Base-by-base conservation (phyloP, 345 rosid species). In the Lumnitzera littorea region DNA sequence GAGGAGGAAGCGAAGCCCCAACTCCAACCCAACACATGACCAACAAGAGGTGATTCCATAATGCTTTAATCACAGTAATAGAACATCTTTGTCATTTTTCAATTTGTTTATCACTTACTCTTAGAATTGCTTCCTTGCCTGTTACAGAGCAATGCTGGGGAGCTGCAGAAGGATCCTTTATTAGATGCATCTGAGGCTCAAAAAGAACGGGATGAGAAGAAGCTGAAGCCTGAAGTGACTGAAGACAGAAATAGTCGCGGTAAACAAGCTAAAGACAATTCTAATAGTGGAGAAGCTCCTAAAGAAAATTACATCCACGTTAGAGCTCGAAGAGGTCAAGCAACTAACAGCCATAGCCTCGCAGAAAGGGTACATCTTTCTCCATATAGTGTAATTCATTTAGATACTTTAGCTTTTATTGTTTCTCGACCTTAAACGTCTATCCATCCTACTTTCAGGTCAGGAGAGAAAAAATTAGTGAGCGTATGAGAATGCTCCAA, bases 391-490 rank as follows among this genome's bases (percentile, higher is more conserved):
- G 46, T 23, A 11, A 24, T 17, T 51, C 41, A 50, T 23, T 36
- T 43, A 27, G 27, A 56, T n/a, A 24, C 24, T 27, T 63, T 46
- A 15, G 17, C 48, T 62, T 61, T 24, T 57, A 25, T 48, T 53
- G 10, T 52, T 48, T 60, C 15, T 36, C 9, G 7, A 36, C n/a
- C 7, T 15, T 50, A 9, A 25, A 48, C 24, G 24, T 60, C 13
- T 27, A 23, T 43, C 12, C 13, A 17, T 57, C 58, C 14, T 64
- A 27, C 55, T 57, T 75, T 62, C 75, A 92, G 98, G 91, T 92
- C 72, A 85, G 98, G 76, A 82, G 98, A 71, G 98, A 89, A 72
- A 92, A 92, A 78, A 92, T 92, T 48, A 89, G 98, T 20, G 96
- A 92, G 75, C 67, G 98, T 62, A 92, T 92, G 98, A 82, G 85